These are phyloP conservation scores for Infundibulicybe gibba DNA, from an alignment of 768 basidiomycete genomes.

Conservation along the genomic window DNA sequence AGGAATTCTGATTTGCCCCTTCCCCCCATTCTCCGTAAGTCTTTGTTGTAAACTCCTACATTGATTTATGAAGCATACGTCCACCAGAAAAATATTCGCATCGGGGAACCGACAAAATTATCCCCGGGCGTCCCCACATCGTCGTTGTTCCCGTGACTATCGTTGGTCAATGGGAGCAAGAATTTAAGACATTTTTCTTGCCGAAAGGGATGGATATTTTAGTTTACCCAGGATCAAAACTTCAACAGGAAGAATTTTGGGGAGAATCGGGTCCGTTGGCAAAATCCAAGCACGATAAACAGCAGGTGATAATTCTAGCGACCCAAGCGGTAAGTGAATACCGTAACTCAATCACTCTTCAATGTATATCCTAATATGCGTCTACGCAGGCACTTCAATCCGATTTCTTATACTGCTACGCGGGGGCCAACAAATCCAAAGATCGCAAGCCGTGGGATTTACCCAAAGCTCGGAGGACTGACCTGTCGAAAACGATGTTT, in stretches of 20 bases:
- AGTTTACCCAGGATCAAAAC: conserved; percentile 12
- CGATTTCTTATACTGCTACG: conserved; percentile 4
- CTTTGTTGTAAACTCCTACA: neutral
- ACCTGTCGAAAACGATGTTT: conserved; percentile 9
- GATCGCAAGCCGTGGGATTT: conserved; percentile 12
- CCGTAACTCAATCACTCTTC: neutral
- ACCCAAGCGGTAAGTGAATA: conserved; percentile 18
- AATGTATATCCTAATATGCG: neutral
- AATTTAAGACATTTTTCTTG: conserved; percentile 10
- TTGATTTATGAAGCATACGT: too few relatives aligned
- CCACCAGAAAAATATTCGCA: conserved; percentile 1
- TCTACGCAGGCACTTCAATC: conserved; percentile 12
- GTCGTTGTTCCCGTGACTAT: conserved; percentile 17
- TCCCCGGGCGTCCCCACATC: conserved; percentile 11
- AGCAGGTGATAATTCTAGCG: conserved; percentile 15
- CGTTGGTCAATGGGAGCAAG: conserved; percentile 15
- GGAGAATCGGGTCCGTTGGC: conserved; percentile 5
- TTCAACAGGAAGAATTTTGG: conserved; percentile 15
- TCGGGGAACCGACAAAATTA: neutral
- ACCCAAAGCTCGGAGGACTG: neutral
- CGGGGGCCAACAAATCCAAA: neutral
- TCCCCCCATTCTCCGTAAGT: conserved; percentile 4
- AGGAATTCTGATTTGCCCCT: neutral
- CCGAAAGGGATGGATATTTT: conserved; percentile 18
- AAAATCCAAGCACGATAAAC: conserved; percentile 5